Evolutionary conservation across 176 grass and related monocot genomes (phyloP).

Genomic region (Carex myosuroides): DNA sequence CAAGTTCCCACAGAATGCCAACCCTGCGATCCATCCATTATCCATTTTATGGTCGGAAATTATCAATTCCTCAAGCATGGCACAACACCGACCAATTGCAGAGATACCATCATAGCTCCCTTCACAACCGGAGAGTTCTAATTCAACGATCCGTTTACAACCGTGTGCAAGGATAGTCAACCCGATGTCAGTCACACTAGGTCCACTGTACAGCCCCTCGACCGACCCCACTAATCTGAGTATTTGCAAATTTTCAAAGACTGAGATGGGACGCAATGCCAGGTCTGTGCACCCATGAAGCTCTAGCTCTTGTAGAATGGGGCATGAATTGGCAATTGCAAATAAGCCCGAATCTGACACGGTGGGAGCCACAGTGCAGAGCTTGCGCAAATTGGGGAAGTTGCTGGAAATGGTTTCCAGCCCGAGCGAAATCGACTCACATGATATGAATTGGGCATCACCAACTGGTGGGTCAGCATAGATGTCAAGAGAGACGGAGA

Average conservation of each 20-base stretch:
- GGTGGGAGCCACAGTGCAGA: conserved; percentile 41
- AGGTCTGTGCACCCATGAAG: conserved; percentile 81
- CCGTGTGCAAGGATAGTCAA: conserved; percentile 95
- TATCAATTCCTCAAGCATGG: conserved; percentile 89
- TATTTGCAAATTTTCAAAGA: conserved; percentile 83
- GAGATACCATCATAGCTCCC: conserved; percentile 86
- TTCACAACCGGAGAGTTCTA: conserved; percentile 76
- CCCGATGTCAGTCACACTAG: conserved; percentile 78
- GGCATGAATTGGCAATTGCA: conserved; percentile 52
- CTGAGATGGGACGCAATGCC: conserved; percentile 72
- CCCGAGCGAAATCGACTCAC: conserved; percentile 44
- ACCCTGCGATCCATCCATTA: conserved; percentile 58
- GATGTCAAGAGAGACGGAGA: conserved; percentile 53
- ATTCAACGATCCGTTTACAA: conserved; percentile 74
- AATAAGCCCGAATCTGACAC: conserved; percentile 58
- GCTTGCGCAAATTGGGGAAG: conserved; percentile 52
- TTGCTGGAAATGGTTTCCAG: conserved; percentile 43
- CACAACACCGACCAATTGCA: conserved; percentile 75
- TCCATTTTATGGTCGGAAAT: conserved; percentile 75
- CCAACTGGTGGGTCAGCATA: conserved; percentile 41
- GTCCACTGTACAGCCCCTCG: conserved; percentile 45
- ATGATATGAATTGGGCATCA: conserved; percentile 43
- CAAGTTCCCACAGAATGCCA: conserved; percentile 83
- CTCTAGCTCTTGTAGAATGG: conserved; percentile 69
- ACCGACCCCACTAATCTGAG: conserved; percentile 53